Percentiles rank a stretch among this genome's conserved stretches.
Conservation (phyloP, 2,329 filamentous ascomycete genomes). For the Monilinia polystroma region DNA sequence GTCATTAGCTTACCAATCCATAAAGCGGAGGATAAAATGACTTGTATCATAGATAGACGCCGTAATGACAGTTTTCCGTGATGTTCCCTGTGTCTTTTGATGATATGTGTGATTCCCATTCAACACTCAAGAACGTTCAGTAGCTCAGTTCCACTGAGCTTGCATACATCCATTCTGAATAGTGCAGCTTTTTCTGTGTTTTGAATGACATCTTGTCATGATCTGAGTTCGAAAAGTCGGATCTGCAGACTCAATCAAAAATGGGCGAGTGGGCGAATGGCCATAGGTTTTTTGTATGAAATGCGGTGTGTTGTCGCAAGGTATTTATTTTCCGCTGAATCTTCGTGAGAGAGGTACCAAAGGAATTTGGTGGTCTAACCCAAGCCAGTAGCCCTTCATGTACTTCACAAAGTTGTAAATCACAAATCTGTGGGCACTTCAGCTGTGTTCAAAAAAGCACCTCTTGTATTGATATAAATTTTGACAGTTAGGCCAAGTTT, state of each 20-base stretch:
- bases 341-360: neutral
- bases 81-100: neutral
- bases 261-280: neutral
- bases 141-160: neutral
- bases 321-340: neutral
- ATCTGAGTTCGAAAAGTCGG: neutral
- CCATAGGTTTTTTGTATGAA: too few species aligned
- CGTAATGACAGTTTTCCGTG: neutral
- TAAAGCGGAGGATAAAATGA: neutral
- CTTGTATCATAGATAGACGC: slow-evolving; percentile 16
- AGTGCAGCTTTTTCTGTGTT: neutral
- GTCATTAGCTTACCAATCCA: neutral
- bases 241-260: neutral
- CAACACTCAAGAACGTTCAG: neutral
- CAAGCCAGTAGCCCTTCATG: too few species aligned
- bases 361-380: neutral
- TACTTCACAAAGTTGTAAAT: neutral
- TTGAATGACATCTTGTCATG: neutral
- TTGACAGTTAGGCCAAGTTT: too few species aligned
- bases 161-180: too few species aligned
- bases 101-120: neutral
- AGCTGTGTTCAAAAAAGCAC: too few species aligned
- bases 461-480: too few species aligned
- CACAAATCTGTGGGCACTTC: neutral
- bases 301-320: neutral